A percentile compares a stretch with the other conserved stretches of the same genome.
These are phyloP conservation scores for Fusarium hostae DNA, from an alignment of 2,329 filamentous ascomycete species.

Conservation along the genomic window DNA sequence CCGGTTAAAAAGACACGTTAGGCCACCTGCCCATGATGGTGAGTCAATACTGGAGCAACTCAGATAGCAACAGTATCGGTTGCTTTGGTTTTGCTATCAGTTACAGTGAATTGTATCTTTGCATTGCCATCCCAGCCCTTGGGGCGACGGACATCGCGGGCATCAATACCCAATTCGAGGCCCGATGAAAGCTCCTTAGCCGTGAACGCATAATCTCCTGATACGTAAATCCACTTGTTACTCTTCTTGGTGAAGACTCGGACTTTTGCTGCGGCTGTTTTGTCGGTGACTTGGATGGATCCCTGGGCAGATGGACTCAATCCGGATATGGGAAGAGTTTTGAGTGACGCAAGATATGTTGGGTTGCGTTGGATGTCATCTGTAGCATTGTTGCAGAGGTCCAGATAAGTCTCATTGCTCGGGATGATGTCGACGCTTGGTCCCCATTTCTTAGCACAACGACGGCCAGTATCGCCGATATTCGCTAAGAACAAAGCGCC, in stretches of 20 bases:
- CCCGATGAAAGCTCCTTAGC: constrained; percentile 44
- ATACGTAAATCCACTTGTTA: constrained; percentile 43
- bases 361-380: constrained; percentile 48
- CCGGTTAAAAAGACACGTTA: constrained; percentile 37
- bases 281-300: constrained; percentile 14
- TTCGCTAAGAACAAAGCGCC: constrained; percentile 53
- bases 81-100: constrained; percentile 25
- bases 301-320: constrained; percentile 34
- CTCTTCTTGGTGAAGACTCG: constrained; percentile 44
- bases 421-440: background rate
- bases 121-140: constrained; percentile 45
- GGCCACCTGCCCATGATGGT: constrained; percentile 50
- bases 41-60: constrained; percentile 50
- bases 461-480: constrained; percentile 48
- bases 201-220: constrained; percentile 43
- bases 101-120: constrained; percentile 46
- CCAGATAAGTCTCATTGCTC: constrained; percentile 40
- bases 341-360: constrained; percentile 47
- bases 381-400: constrained; percentile 50
- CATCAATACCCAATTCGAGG: constrained; percentile 50
- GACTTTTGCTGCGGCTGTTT: constrained; percentile 35
- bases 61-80: constrained; percentile 47
- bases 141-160: constrained; percentile 43
- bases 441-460: constrained; percentile 43
- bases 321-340: constrained; percentile 42